Evolutionary conservation across 495 filamentous ascomycete species (phyloP).

Genomic region (Penicillium goetzii): DNA sequence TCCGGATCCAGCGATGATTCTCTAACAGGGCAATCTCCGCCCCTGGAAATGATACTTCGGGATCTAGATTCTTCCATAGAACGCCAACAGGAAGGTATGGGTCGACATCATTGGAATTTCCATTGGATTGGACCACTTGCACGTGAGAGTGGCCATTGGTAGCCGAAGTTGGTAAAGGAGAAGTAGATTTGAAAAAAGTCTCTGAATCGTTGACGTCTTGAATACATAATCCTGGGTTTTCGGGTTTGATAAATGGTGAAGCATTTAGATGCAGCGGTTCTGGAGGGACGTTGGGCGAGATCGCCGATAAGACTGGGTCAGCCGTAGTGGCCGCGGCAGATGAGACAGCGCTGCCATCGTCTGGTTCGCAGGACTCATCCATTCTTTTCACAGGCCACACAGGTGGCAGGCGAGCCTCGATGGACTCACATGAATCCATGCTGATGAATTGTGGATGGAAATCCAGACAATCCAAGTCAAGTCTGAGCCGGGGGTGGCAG

Average conservation of each 20-base stretch:
- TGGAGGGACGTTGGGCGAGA: not conserved
- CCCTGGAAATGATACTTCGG: constrained; percentile 14
- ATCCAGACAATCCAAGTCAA: not conserved
- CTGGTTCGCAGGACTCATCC: not conserved
- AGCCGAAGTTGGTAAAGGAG: not conserved
- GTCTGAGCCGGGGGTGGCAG: not conserved
- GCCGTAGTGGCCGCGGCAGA: not conserved
- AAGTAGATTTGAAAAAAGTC: not conserved
- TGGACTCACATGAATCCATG: not conserved
- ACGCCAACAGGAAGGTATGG: constrained; percentile 24
- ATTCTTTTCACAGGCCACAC: not conserved
- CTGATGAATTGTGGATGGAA: not conserved
- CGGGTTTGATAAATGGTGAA: not conserved
- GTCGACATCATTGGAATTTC: not conserved
- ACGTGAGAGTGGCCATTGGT: not conserved
- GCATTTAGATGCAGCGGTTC: not conserved
- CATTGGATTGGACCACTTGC: not conserved
- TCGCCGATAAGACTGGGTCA: not conserved
- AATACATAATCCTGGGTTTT: not conserved
- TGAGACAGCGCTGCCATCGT: not conserved
- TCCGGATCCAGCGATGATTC: constrained; percentile 40
- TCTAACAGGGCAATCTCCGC: constrained; percentile 34
- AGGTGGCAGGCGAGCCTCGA: not conserved
- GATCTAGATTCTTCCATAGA: constrained; percentile 7
- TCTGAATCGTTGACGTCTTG: not conserved